Evolutionary conservation across 1,284 basidiomycete species (phyloP), one percentile per base, ranked within the genome.

Genomic region (Heterobasidion annosum): DNA sequence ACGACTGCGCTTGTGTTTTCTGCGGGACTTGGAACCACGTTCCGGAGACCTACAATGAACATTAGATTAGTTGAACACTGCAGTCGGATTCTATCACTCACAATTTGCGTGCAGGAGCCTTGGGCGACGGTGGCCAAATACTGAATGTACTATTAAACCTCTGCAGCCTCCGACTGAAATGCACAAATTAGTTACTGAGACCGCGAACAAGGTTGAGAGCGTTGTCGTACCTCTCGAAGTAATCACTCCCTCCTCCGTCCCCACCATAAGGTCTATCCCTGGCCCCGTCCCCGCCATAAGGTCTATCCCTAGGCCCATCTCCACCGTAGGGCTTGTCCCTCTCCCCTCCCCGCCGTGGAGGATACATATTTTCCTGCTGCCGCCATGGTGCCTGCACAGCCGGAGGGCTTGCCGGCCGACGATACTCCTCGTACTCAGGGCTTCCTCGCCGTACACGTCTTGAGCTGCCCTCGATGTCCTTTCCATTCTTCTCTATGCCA

Each of bases 51-150:
- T 87, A 57, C 4, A 40, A 15, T 15, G 9, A 34, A 18, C 7
- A 13, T 19, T 19, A 8, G 12, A n/a, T 3, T 16, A 6, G 12
- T 44, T 18, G 8, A 49, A 34, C 8, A 44, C 53, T 18, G 50
- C 45, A 44, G 34, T 35, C 43, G 25, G 5, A 1, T 25, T 25
- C 3, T 25, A 4, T 25, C 12, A 75, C 85, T 51, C 71, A 91
- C 87, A 79, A 60, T 54, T 72, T 68, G 33, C 81, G 75, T 51
- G 75, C 69, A 52, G 81, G 79, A 32, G 76, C 79, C 61, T 87
- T 86, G 0, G 93, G 93, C 3, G 93, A 95, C 1, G 82, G 70
- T 0, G 93, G 93, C 93, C 93, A 97, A 50, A 94, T 77, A 59
- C 79, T 79, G 1, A 88, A 67, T 5, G 76, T 77, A 10, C 73